A percentile compares a stretch with the other conserved stretches of the same genome.
Conservation (phyloP, 2,329 filamentous ascomycete genomes). For the Pseudogymnoascus sp. region DNA sequence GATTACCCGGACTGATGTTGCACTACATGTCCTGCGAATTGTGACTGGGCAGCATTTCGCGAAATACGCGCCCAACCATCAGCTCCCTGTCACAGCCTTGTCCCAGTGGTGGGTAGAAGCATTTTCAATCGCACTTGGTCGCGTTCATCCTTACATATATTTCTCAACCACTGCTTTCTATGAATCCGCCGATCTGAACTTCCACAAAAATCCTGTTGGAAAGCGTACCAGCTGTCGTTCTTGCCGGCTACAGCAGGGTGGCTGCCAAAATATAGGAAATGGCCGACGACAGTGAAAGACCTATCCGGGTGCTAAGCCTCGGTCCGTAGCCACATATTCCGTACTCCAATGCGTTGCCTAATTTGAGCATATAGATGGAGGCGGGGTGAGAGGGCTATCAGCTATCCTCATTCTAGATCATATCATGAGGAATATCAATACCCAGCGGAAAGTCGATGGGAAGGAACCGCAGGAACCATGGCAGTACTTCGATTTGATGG, state of each 20-base stretch:
- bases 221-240: not conserved
- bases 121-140: not conserved
- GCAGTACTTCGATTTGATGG: conserved; percentile 48
- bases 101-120: not conserved
- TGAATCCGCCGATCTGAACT: no score
- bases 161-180: no score
- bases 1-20: not conserved
- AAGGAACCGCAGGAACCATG: conserved; percentile 29
- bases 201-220: not conserved
- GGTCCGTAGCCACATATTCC: not conserved
- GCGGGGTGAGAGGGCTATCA: not conserved
- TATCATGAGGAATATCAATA: not conserved
- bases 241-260: not conserved
- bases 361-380: not conserved
- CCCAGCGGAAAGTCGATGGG: not conserved
- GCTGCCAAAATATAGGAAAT: not conserved
- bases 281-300: not conserved
- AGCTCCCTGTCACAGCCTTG: not conserved
- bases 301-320: not conserved
- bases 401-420: not conserved
- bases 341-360: not conserved
- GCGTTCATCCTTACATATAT: not conserved
- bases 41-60: not conserved
- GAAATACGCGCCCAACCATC: not conserved
- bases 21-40: not conserved